These are phyloP conservation scores for Aspergillus pseudoglaucus DNA, from an alignment of 2,329 filamentous ascomycete species.

Conservation along the genomic window DNA sequence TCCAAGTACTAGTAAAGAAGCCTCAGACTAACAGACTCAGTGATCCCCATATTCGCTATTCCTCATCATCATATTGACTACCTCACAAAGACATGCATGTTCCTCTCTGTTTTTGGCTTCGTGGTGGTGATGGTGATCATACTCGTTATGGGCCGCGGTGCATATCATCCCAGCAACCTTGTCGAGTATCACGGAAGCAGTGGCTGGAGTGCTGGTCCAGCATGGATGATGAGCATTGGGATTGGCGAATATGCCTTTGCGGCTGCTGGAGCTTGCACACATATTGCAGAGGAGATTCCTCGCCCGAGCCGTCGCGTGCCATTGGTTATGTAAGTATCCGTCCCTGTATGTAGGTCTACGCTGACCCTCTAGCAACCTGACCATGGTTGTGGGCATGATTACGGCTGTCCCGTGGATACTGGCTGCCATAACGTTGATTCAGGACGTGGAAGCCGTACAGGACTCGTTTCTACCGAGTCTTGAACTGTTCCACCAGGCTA, in stretches of 20 bases:
- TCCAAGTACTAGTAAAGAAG: not conserved
- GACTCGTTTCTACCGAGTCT: constrained; percentile 9
- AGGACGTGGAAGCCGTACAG: constrained; percentile 22
- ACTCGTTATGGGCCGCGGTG: constrained; percentile 7
- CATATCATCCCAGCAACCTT: constrained; percentile 1
- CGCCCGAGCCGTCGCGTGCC: constrained; percentile 11
- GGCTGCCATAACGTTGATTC: constrained; percentile 19
- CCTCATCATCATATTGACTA: constrained; percentile 8
- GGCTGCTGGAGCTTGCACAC: constrained; percentile 7
- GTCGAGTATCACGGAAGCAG: not conserved
- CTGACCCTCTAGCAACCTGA: constrained; percentile 15
- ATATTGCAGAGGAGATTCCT: constrained; percentile 13
- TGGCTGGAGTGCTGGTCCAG: constrained; percentile 7
- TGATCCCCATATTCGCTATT: constrained; percentile 12
- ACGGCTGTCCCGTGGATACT: constrained; percentile 23
- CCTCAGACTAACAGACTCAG: constrained; percentile 2
- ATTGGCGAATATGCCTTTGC: constrained; percentile 12
- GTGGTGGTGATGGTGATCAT: constrained; percentile 6
- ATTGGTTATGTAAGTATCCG: constrained; percentile 10
- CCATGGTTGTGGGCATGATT: constrained; percentile 21
- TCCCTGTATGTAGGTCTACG: not conserved
- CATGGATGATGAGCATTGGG: constrained; percentile 11
- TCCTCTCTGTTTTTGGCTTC: constrained; percentile 7
- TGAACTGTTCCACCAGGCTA: constrained; percentile 17
- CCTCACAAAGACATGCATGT: constrained; percentile 8